Base-by-base conservation (phyloP, 1,284 basidiomycete genomes). In the Trametes versicolor region DNA sequence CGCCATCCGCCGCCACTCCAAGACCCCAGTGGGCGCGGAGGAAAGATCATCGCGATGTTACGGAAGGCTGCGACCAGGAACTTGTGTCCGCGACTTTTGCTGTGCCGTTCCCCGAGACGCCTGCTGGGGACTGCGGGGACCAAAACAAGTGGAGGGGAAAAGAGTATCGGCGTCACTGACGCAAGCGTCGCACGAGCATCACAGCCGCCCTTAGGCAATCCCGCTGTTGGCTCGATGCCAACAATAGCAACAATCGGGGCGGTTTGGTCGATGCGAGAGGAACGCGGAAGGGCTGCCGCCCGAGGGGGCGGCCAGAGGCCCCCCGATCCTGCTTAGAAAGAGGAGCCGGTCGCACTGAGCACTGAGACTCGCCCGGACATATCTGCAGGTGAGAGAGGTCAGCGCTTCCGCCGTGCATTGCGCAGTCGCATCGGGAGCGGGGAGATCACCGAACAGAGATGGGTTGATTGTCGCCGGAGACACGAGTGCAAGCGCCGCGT, bases 391-490 rank as follows among this genome's bases (percentile, higher is more conserved):
- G 23, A n/a, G 23, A 23, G 25, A 48, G 45, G 23, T 9, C 45
- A 10, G 23, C 7, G 41, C 15, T 13, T 43, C 8, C 2, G 41
- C 41, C 41, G 19, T 17, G 41, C 41, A 43, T 17, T 43, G 41
- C 41, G 41, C 41, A 43, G 41, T 43, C 41, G 41, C 41, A 50
- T n/a, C 19, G 29, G 29, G 32, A 4, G 8, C 45, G 45, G 45
- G 23, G 23, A 48, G 45, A 51, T 51, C 50, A 51, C 25, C 50
- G 50, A 51, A 51, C 29, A 51, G 50, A 32, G 48, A 50, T 51
- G 29, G 32, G 10, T 13, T 34, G 27, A 51, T 34, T 21, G 29
- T 13, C 25, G 50, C 8, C 12, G 32, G 23, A 7, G 50, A 19
- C 29, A 4, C 8, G 29, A 12, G 15, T 17, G 13, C 50, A n/a